Percentiles rank a stretch among this genome's conserved stretches.
Conservation (phyloP, 2,329 filamentous ascomycete species). For the Curvularia eragrostidis region DNA sequence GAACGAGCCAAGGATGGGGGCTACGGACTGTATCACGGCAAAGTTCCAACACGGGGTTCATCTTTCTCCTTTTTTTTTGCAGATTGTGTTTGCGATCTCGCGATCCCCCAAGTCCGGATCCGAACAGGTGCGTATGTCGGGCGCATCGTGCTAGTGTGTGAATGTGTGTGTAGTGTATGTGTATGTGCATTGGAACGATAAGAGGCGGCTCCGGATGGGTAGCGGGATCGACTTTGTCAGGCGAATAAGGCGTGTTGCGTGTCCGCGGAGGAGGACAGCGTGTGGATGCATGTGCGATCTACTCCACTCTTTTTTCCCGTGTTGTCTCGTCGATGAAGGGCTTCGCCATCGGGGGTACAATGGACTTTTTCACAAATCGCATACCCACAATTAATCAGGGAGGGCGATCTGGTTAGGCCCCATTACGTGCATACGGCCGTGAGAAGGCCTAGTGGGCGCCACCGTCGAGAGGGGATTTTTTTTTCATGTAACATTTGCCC, state of each 20-base stretch:
- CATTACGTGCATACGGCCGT: conserved; percentile 1
- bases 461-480: conserved; percentile 7
- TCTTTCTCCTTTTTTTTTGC: conserved; percentile 5
- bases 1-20: not conserved
- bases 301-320: not conserved
- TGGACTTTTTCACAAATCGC: conserved; percentile 6
- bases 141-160: not conserved
- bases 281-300: not conserved
- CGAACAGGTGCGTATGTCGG: not conserved
- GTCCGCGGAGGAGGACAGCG: not conserved
- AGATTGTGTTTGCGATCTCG: conserved; percentile 1
- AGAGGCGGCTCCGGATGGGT: not conserved
- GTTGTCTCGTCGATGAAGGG: not conserved
- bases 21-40: not conserved
- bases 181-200: not conserved
- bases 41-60: not conserved
- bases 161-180: not conserved
- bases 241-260: not conserved
- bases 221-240: not conserved
- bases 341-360: not conserved
- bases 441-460: conserved; percentile 9
- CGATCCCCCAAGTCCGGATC: conserved; percentile 2
- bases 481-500: not conserved
- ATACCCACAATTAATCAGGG: conserved; percentile 13
- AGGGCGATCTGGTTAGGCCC: conserved; percentile 2